Percentiles rank a stretch among this genome's conserved stretches.
These are phyloP conservation scores for Pleurotus citrinopileatus DNA, from an alignment of 768 basidiomycete genomes.

Conservation along the genomic window DNA sequence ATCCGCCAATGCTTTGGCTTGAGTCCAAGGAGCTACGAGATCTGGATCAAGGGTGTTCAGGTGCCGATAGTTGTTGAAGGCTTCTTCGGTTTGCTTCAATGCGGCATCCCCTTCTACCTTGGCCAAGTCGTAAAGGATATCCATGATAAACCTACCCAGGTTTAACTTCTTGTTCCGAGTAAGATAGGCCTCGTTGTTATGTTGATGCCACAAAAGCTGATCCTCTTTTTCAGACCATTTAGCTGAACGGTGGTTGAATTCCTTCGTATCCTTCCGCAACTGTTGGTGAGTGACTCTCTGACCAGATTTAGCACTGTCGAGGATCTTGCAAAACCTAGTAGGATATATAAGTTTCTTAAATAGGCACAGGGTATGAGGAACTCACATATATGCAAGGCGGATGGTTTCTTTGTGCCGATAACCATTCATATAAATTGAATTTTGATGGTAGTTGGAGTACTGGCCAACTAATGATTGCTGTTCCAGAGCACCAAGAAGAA, in stretches of 20 bases:
- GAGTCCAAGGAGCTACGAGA: conserved; percentile 33
- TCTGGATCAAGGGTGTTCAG: conserved; percentile 19
- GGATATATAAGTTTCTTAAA: neutral
- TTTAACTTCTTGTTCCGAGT: conserved; percentile 11
- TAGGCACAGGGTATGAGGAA: conserved; percentile 12
- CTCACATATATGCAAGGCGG: conserved; percentile 50
- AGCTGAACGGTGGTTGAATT: conserved; percentile 23
- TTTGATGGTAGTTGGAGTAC: conserved; percentile 57
- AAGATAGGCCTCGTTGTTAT: conserved; percentile 12
- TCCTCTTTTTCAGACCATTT: conserved; percentile 13
- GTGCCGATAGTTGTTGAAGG: neutral
- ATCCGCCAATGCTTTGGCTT: conserved; percentile 23
- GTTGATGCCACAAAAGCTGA: conserved; percentile 20
- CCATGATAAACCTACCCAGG: conserved; percentile 27
- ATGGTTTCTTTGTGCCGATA: conserved; percentile 48
- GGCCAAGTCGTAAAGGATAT: conserved; percentile 14
- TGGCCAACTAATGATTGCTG: conserved; percentile 45
- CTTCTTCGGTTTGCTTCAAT: neutral
- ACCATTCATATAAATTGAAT: conserved; percentile 48
- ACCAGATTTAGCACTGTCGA: conserved; percentile 48
- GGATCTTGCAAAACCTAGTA: conserved; percentile 37
- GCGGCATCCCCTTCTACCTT: neutral
- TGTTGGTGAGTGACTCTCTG: conserved; percentile 26
- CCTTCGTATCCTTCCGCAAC: conserved; percentile 19
- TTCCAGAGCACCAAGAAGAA: conserved; percentile 48